Percentiles rank a stretch among this genome's conserved stretches.
Evolutionary conservation across 78 protist species (phyloP).

Genomic region (Cavenderia fasciculata): DNA sequence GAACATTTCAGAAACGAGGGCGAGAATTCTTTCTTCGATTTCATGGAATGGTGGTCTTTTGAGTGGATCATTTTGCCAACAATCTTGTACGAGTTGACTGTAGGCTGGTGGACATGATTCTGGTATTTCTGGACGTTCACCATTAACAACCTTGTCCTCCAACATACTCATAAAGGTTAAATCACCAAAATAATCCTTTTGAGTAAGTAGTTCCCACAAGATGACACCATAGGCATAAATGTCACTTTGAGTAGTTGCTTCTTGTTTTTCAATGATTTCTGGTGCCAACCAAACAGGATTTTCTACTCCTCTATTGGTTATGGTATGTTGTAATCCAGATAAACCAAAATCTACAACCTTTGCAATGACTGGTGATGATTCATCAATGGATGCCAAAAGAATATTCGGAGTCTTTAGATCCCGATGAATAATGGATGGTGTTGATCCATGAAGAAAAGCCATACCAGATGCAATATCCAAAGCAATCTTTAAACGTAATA

Average conservation of each 20-base stretch:
- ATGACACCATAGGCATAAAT: slow-evolving; percentile 82
- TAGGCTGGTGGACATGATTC: slow-evolving; percentile 22
- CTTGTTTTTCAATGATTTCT: slow-evolving; percentile 53
- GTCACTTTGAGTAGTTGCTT: slow-evolving; percentile 59
- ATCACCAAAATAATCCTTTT: slow-evolving; percentile 49
- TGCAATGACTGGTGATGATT: slow-evolving; percentile 40
- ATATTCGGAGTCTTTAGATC: slow-evolving; percentile 81
- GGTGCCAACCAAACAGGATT: slow-evolving; percentile 87
- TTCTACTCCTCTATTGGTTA: slow-evolving; percentile 70
- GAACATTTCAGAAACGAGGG: slow-evolving; percentile 21
- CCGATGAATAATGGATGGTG: slow-evolving; percentile 79
- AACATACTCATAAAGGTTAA: slow-evolving; percentile 52
- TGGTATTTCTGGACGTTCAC: slow-evolving; percentile 80
- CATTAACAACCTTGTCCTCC: slow-evolving; percentile 74
- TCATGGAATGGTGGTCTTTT: slow-evolving; percentile 67
- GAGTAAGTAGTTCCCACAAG: slow-evolving; percentile 73
- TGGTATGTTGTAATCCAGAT: slow-evolving; percentile 68
- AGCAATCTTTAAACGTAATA: slow-evolving; percentile 60
- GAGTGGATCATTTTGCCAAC: slow-evolving; percentile 77
- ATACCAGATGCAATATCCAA: slow-evolving; percentile 75
- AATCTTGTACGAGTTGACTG: slow-evolving; percentile 44
- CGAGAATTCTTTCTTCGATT: slow-evolving; percentile 40
- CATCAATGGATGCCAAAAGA: slow-evolving; percentile 64
- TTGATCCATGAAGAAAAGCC: slow-evolving; percentile 74
- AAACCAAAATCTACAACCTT: slow-evolving; percentile 83